A percentile compares a stretch with the other conserved stretches of the same genome.
phyloP scores from a whole-genome alignment of 2,329 filamentous ascomycete genomes.

The Apiospora arundinis region DNA sequence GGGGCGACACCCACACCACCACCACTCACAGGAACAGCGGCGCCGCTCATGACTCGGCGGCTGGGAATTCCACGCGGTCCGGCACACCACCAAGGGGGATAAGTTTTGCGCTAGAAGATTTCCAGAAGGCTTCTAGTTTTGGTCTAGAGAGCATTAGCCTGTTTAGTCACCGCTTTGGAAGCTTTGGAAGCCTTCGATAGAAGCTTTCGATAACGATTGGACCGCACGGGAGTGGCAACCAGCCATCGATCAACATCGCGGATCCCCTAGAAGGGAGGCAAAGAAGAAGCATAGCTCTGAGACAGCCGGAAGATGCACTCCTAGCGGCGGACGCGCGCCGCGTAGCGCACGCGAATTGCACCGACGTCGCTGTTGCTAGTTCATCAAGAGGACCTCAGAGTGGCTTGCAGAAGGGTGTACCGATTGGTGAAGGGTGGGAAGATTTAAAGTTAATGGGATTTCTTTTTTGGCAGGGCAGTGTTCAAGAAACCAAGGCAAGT shows the following conservation, averaged over 20 bases:
- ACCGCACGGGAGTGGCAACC: background rate
- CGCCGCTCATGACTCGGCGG: conserved; percentile 8
- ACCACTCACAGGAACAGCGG: background rate
- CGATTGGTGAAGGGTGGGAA: background rate
- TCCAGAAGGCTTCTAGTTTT: conserved; percentile 3
- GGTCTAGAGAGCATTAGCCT: background rate
- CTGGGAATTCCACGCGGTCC: conserved; percentile 9
- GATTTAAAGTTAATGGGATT: background rate
- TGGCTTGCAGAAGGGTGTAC: background rate
- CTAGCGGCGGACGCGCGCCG: background rate
- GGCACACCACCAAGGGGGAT: conserved; percentile 4
- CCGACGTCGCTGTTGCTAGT: background rate
- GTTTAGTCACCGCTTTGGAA: background rate
- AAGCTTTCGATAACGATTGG: background rate
- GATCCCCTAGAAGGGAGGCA: background rate
- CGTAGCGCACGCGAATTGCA: background rate
- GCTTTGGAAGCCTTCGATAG: background rate
- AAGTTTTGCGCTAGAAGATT: background rate
- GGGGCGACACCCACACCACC: conserved; percentile 7
- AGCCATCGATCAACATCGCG: background rate
- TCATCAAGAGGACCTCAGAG: background rate
- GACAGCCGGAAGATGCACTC: background rate
- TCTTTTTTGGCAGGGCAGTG: background rate
- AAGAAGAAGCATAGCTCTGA: background rate
- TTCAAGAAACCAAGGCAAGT: background rate